These are phyloP conservation scores for Penicillium sp. DNA, from an alignment of 2,329 filamentous ascomycete species.

Conservation along the genomic window DNA sequence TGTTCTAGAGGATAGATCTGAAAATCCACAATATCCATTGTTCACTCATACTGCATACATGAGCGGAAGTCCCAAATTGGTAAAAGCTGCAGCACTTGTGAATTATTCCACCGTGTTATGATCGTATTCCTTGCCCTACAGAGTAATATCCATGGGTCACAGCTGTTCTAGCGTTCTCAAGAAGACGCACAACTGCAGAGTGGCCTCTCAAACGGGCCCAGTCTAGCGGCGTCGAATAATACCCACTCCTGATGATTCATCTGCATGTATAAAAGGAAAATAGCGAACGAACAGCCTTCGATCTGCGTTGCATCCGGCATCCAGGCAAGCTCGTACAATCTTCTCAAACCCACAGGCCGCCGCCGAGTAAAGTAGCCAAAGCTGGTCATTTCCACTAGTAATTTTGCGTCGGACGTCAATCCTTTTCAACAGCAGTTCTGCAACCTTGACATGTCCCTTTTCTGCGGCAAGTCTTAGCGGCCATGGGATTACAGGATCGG, in stretches of 20 bases:
- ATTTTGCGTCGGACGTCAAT: background rate
- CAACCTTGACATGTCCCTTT: too few relatives aligned
- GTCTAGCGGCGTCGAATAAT: background rate
- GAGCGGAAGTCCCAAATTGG: too few relatives aligned
- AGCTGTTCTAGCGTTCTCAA: background rate
- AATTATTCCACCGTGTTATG: too few relatives aligned
- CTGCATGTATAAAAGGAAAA: background rate
- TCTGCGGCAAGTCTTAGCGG: too few relatives aligned
- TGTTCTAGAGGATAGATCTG: conserved; percentile 48
- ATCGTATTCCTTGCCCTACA: too few relatives aligned
- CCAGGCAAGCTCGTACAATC: background rate
- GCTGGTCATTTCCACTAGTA: background rate
- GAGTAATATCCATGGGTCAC: too few relatives aligned
- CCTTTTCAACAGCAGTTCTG: too few relatives aligned
- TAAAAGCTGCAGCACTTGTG: too few relatives aligned
- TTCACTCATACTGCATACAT: background rate
- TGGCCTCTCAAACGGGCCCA: background rate
- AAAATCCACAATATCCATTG: background rate
- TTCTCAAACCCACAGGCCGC: background rate
- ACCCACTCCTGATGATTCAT: background rate
- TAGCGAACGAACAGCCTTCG: background rate
- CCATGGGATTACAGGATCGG: too few relatives aligned
- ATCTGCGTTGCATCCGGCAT: background rate
- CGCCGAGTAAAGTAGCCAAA: background rate
- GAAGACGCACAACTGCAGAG: background rate